Base-by-base conservation (phyloP, 768 basidiomycete genomes). In the Dentipellis sp. region DNA sequence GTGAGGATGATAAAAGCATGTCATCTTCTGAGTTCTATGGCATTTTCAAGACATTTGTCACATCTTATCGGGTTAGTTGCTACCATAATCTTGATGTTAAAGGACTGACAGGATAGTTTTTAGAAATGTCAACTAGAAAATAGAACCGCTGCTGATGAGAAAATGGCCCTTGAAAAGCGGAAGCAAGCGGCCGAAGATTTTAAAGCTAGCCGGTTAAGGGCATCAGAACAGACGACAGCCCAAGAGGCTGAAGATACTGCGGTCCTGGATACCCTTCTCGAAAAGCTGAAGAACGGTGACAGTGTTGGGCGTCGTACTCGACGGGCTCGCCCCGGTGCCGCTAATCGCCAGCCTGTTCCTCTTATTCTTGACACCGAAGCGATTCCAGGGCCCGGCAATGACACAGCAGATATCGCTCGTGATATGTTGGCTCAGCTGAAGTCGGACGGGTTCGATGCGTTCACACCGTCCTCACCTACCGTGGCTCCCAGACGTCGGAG, bases 31-130 rank as follows among this genome's bases (percentile, higher is more conserved):
- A 97, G 65, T 99, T 98, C 74, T 99, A 92, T 71, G 92, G 84
- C 11, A 85, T 95, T 63, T 97, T 98, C 81, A 94, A 97, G 73
- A 97, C 91, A 1, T 99, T 99, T 64, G 81, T 94, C 23, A 94
- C 87, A 0, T 95, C 94, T 2, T 99, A 94, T 71, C 86, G 77
- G 78, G 90, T 90, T 60, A 56, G 76, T 66, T 12, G 34, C 39
- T 4, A 54, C 39, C 16, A 39, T 19, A 12, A 12, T 40, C 55
- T 17, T 16, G 36, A n/a, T 37, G 17, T 23, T 29, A 29, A 47
- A 46, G 36, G 22, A 10, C 47, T 59, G 36, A 58, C 47, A 10
- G 7, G 7, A 23, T n/a, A 9, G 10, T 16, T 29, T 16, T 21
- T 62, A 94, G 93, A 94, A 93, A 88, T 94, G 91, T 68, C 88